Base-by-base conservation (phyloP, 2,329 filamentous ascomycete species). In the Berkeleyomyces basicola region DNA sequence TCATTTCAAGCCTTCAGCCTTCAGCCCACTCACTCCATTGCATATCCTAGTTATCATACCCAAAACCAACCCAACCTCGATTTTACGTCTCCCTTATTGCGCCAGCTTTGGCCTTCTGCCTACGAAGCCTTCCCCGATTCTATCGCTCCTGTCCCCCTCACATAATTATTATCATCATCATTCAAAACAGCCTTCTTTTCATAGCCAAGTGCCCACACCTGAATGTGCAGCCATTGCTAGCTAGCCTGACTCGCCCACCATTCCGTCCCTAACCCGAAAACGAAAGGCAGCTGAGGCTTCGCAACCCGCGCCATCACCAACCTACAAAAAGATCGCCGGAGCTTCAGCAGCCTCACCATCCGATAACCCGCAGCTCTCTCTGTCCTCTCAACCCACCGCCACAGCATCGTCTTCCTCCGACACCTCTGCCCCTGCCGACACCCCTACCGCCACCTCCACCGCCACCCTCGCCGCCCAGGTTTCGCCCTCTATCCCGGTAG, bases 241-340 rank as follows among this genome's bases (percentile, higher is more conserved):
- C 16, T 7, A 23, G 23, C 14, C 39, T 33, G 31, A 37, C 31
- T 59, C 53, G 63, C 63, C 63, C 63, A 83, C 73, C 70, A 84
- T 84, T 83, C 76, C 80, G 74, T 79, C 80, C 68, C 74, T 72
- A 67, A 81, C 79, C 68, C 77, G 79, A 69, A 84, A 84, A 74
- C 78, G 81, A 73, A 83, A 82, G 76, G 80, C 81, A 75, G 80
- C 80, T 80, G 81, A 83, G 81, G 81, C 79, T 71, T 76, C 76
- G 71, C 68, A 72, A 66, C 69, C 70, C 68, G 70, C 73, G 70
- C 74, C 77, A 67, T 68, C 70, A 67, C 74, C 76, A 11, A 78
- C 75, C 14, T 31, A 59, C 67, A 83, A 82, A 76, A 80, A 77
- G 75, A 72, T 77, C 71, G 76, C 79, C 76, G 58, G 58, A 63